Evolutionary conservation across 2,329 filamentous ascomycete species (phyloP).

Genomic region (Aspergillus glaucus): DNA sequence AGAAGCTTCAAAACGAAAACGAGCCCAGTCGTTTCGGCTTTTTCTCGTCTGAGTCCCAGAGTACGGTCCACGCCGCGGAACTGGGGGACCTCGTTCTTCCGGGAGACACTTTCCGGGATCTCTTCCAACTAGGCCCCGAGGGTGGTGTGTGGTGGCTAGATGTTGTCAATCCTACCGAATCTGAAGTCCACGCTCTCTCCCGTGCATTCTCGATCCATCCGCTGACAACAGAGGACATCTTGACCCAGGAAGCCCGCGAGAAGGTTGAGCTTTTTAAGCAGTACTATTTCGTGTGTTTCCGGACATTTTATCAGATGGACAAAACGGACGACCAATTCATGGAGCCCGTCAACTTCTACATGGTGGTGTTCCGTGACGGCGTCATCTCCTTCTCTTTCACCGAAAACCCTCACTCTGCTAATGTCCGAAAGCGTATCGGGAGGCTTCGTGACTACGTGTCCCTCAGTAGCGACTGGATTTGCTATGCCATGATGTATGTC

Average conservation of each 20-base stretch:
- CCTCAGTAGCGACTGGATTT: conserved; percentile 96
- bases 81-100: conserved; percentile 83
- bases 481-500: conserved; percentile 88
- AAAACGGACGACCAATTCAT: conserved; percentile 75
- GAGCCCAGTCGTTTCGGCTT: conserved; percentile 86
- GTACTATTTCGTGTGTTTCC: conserved; percentile 97
- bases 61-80: conserved; percentile 84
- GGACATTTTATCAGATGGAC: conserved; percentile 81
- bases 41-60: conserved; percentile 91
- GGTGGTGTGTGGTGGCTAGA: conserved; percentile 99
- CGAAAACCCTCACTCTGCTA: conserved; percentile 76
- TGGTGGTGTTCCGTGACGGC: conserved; percentile 92
- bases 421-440: conserved; percentile 86
- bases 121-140: conserved; percentile 66
- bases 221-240: conserved; percentile 92
- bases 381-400: conserved; percentile 91
- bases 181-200: conserved; percentile 81
- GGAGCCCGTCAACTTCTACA: conserved; percentile 93
- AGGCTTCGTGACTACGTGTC: conserved; percentile 92
- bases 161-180: conserved; percentile 80
- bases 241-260: conserved; percentile 89
- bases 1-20: conserved; percentile 37
- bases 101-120: conserved; percentile 79
- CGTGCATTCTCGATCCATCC: conserved; percentile 95
- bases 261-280: conserved; percentile 97